Evolutionary conservation across 1,284 basidiomycete species (phyloP).

Genomic region (Baeospora myosura): DNA sequence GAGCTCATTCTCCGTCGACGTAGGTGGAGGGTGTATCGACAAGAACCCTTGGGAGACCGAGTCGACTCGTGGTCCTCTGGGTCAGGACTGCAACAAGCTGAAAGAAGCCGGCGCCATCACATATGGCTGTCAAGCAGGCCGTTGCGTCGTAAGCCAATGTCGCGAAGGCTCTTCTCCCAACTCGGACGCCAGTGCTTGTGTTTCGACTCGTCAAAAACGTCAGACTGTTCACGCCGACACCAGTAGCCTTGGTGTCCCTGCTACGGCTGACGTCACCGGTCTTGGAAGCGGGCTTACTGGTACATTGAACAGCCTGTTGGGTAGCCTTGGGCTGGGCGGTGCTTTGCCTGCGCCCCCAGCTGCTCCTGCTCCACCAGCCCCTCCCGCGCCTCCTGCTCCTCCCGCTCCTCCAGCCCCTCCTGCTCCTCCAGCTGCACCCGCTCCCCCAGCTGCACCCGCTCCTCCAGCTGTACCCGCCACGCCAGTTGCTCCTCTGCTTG

Average conservation of each 20-base stretch:
- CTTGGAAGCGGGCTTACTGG: not conserved
- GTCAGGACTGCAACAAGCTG: conserved; percentile 1
- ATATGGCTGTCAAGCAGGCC: not conserved
- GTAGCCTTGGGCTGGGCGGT: not conserved
- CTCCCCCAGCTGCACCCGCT: not conserved
- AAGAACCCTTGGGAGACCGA: not conserved
- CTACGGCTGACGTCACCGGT: not conserved
- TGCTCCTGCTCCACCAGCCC: too few species aligned
- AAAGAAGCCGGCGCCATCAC: not conserved
- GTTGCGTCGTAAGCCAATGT: not conserved
- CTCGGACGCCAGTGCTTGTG: not conserved
- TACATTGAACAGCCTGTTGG: not conserved
- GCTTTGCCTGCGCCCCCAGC: too few species aligned
- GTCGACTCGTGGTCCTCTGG: not conserved
- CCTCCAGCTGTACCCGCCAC: too few species aligned
- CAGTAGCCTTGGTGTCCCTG: not conserved
- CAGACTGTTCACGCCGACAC: not conserved
- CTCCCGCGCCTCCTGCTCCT: not conserved
- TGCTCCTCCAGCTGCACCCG: too few species aligned
- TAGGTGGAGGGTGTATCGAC: not conserved
- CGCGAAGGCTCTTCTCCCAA: not conserved
- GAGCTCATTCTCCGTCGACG: not conserved
- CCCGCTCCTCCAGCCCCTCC: not conserved
- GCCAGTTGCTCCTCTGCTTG: too few species aligned
- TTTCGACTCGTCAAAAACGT: not conserved